These are phyloP conservation scores for Leptographium wingfieldii DNA, from an alignment of 2,329 filamentous ascomycete genomes.

Conservation along the genomic window DNA sequence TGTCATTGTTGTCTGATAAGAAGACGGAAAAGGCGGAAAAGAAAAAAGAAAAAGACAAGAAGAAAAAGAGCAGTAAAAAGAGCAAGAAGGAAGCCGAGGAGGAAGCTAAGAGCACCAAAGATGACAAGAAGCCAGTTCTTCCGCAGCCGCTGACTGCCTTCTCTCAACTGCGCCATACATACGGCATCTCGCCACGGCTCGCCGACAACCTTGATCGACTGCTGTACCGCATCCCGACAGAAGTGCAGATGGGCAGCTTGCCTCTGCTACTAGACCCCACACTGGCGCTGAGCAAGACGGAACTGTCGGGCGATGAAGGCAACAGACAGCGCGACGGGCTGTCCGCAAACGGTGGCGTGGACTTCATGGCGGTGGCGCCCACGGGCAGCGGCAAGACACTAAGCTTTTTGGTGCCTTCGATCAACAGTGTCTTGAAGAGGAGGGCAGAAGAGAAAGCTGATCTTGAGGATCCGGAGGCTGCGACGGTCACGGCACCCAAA, in stretches of 20 bases:
- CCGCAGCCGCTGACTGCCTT: constrained; percentile 74
- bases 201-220: constrained; percentile 71
- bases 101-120: constrained; percentile 25
- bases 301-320: constrained; percentile 11
- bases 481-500: constrained; percentile 12
- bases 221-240: constrained; percentile 77
- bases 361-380: constrained; percentile 81
- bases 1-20: constrained; percentile 55
- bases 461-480: constrained; percentile 23
- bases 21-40: constrained; percentile 36
- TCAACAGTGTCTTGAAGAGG: constrained; percentile 59
- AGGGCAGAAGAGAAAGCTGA: constrained; percentile 33
- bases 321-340: constrained; percentile 9
- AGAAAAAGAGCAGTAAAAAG: constrained; percentile 30
- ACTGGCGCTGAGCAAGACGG: constrained; percentile 30
- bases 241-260: constrained; percentile 80
- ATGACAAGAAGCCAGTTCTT: constrained; percentile 51
- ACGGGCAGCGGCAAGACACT: constrained; percentile 96
- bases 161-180: constrained; percentile 53
- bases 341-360: constrained; percentile 31
- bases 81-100: constrained; percentile 33
- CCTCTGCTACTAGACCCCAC: constrained; percentile 59
- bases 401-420: constrained; percentile 77
- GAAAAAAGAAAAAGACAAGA: constrained; percentile 24
- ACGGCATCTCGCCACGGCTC: constrained; percentile 61